phyloP scores from a whole-genome alignment of 371 early-diverging fungal genomes.

The Rhizopus stolonifer region DNA sequence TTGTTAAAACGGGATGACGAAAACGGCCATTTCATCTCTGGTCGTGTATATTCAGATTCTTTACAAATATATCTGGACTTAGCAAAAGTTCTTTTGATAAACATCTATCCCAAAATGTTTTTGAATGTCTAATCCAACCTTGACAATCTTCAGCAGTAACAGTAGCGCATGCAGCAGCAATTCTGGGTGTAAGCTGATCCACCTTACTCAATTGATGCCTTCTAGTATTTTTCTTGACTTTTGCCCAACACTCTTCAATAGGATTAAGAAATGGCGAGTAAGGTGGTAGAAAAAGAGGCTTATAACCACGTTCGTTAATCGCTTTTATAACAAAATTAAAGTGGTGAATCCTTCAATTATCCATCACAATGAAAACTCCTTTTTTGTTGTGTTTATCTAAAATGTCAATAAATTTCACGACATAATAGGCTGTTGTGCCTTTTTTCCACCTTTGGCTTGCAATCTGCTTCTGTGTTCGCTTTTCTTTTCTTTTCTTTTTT shows the following conservation, averaged over 20 bases:
- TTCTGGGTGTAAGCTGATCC: conserved; percentile 12
- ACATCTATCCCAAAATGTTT: conserved; percentile 10
- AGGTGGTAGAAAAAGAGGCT: not conserved
- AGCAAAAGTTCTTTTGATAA: not conserved
- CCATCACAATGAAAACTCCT: conserved; percentile 13
- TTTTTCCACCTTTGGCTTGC: conserved; percentile 2
- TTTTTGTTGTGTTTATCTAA: conserved; percentile 17
- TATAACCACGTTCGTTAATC: conserved; percentile 1
- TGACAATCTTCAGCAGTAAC: conserved; percentile 11
- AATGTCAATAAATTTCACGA: conserved; percentile 12
- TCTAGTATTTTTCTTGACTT: conserved; percentile 12
- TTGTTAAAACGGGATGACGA: no score
- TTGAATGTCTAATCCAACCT: conserved; percentile 9
- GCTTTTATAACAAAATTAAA: not conserved
- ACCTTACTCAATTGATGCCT: conserved; percentile 10
- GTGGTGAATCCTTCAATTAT: conserved; percentile 9
- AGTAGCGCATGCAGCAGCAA: conserved; percentile 11
- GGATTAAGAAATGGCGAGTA: not conserved
- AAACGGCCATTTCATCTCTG: no score
- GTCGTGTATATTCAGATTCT: no score
- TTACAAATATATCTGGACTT: conserved; percentile 5
- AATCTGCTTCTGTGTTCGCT: conserved; percentile 1
- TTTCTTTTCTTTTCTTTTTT: conserved; percentile 6
- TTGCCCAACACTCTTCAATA: conserved; percentile 4
- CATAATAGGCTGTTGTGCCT: conserved; percentile 13